Evolutionary conservation across 345 rosid genomes (phyloP), one percentile per base, ranked within the genome.

Genomic region (Microcos paniculata): DNA sequence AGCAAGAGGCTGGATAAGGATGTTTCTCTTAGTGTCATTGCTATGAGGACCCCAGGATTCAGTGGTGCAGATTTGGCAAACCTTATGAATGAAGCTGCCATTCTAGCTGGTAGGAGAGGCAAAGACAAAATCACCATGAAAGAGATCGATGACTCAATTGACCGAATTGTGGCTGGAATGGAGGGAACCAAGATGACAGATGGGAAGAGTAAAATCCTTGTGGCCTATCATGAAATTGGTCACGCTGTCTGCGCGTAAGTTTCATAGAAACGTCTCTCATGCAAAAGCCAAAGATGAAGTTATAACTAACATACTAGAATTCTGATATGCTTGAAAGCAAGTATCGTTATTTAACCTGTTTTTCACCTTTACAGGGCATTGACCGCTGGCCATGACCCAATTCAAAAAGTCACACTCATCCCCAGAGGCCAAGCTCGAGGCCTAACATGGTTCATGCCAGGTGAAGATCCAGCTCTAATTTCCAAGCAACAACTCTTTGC

Each of bases 381-480:
- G 77, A 90, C 94, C 6, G 83, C 83, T 3, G 92, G 90, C 14
- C 97, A 92, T 64, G 97, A 90, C 31, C 92, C 83, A 11, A 89
- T 92, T 30, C 91, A 89, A 83, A 92, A 88, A 62, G 97, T 89
- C 14, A 87, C 88, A 43, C 70, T 92, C 66, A 75, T 90, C 66
- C 92, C 92, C 0, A 75, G 94, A 76, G 97, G 97, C 52, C 96
- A 92, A 80, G 96, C 94, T 3, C 89, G 90, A n/a, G 91, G 97
- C 10, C 89, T 92, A 13, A 91, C 94, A 49, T 89, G 94, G 94
- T 93, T 93, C 86, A 28, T 85, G 49, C 89, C 87, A 0, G 86
- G 84, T 3, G 92, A 93, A 78, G 94, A 89, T 74, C 91, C 90
- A 19, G 69, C 84, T 26, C 80, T 87, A 11, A 68, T 93, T 70